Conservation (phyloP, 306 rosid genomes). For the Elaeagnus macrophylla region DNA sequence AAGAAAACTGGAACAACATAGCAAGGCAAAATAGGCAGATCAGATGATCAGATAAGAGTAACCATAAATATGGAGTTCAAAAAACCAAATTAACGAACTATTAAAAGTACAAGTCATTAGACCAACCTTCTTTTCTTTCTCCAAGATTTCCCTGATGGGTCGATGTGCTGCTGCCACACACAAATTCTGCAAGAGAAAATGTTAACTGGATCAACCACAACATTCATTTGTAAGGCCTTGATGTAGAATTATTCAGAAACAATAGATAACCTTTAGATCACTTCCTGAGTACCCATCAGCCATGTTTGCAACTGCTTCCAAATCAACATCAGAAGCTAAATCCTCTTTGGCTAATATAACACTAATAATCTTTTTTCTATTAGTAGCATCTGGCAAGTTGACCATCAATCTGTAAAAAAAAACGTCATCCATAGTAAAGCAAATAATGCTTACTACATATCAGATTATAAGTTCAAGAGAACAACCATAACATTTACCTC, state of each 20-base stretch:
- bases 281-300: constrained; percentile 97
- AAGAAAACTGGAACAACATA: too few species aligned
- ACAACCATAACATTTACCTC: constrained; percentile 38
- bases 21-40: too few species aligned
- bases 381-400: constrained; percentile 73
- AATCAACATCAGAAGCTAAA: constrained; percentile 58
- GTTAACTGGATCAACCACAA: not conserved
- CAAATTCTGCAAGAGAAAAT: constrained; percentile 59
- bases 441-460: not conserved
- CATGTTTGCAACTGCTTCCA: constrained; percentile 73
- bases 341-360: constrained; percentile 89
- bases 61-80: not conserved
- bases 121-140: constrained; percentile 80
- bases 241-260: not conserved
- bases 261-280: constrained; percentile 65
- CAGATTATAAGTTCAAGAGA: not conserved
- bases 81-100: not conserved
- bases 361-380: constrained; percentile 67
- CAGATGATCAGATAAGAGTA: too few species aligned
- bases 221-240: not conserved
- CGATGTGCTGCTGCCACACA: constrained; percentile 88
- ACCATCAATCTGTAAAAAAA: constrained; percentile 73
- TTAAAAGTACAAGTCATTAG: not conserved
- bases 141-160: constrained; percentile 84
- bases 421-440: not conserved